Conservation (phyloP, 2,329 filamentous ascomycete species). For the Cladosporium sphaerospermum region DNA sequence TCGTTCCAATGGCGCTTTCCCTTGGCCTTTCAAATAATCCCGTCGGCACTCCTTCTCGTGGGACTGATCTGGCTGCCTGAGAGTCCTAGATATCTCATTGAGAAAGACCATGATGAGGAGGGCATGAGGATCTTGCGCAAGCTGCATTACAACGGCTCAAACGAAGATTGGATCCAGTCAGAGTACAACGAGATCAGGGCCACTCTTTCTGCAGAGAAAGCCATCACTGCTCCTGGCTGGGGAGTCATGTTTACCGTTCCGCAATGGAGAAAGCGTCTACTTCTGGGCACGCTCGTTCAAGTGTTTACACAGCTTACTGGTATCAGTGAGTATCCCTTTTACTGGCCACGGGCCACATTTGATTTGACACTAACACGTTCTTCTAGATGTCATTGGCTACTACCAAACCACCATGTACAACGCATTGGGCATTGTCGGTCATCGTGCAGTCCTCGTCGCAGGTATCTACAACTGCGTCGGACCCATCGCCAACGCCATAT, state of each 20-base stretch:
- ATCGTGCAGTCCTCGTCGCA: constrained; percentile 47
- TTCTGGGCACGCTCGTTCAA: constrained; percentile 57
- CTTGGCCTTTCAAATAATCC: constrained; percentile 42
- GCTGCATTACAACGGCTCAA: constrained; percentile 49
- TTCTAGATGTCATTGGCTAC: constrained; percentile 53
- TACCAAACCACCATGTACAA: constrained; percentile 56
- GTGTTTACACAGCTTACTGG: constrained; percentile 61
- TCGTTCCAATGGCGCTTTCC: constrained; percentile 35
- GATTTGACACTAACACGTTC: background rate
- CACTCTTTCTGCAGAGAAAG: constrained; percentile 55
- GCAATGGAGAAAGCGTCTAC: constrained; percentile 55
- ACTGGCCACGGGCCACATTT: too few species aligned
- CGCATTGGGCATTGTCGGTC: constrained; percentile 51
- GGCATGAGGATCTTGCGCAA: constrained; percentile 32
- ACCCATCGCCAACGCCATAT: constrained; percentile 52
- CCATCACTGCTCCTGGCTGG: constrained; percentile 49
- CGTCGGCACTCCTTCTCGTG: constrained; percentile 37
- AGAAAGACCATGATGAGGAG: constrained; percentile 22
- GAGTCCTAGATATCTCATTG: constrained; percentile 22
- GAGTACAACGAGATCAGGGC: constrained; percentile 57
- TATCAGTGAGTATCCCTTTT: constrained; percentile 37
- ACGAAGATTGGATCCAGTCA: constrained; percentile 49
- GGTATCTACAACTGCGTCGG: constrained; percentile 58
- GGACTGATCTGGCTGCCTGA: constrained; percentile 34
- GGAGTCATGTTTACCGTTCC: constrained; percentile 52